These are phyloP conservation scores for Dothistroma septosporum DNA, from an alignment of 2,329 filamentous ascomycete species.

Conservation along the genomic window DNA sequence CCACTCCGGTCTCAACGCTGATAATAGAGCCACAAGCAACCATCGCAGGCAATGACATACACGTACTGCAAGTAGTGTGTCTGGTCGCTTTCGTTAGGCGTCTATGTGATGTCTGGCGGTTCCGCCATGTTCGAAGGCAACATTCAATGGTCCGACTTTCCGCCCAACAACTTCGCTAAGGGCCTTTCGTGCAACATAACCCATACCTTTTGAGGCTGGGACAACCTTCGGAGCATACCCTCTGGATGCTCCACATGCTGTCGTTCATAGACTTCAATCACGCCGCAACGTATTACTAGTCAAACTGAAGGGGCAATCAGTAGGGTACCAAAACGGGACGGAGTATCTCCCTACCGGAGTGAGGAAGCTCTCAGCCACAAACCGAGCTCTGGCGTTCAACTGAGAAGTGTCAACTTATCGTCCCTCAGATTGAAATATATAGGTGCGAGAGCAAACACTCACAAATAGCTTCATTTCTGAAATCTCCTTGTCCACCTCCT, in stretches of 20 bases:
- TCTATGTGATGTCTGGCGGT: not conserved
- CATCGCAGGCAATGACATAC: not conserved
- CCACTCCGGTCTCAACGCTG: not conserved
- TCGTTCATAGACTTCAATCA: not conserved
- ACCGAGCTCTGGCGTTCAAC: slow-evolving; percentile 94
- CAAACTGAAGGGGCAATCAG: slow-evolving; percentile 19
- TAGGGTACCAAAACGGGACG: not conserved
- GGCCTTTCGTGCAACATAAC: too few relatives aligned
- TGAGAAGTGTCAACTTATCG: slow-evolving; percentile 42
- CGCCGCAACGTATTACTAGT: slow-evolving; percentile 10
- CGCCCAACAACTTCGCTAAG: not conserved
- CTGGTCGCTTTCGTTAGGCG: not conserved
- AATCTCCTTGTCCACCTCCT: slow-evolving; percentile 99
- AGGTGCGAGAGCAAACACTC: slow-evolving; percentile 40
- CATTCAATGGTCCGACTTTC: not conserved
- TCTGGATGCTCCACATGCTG: not conserved
- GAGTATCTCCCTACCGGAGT: slow-evolving; percentile 64
- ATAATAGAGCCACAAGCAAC: not conserved
- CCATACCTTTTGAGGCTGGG: too few relatives aligned
- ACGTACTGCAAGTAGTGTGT: not conserved
- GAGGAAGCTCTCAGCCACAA: slow-evolving; percentile 96
- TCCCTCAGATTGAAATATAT: not conserved
- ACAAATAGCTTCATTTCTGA: slow-evolving; percentile 99
- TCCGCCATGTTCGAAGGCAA: not conserved
- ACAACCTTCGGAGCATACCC: not conserved